A percentile compares a stretch with the other conserved stretches of the same genome.
These are phyloP conservation scores for Mallotus japonicus DNA, from an alignment of 441 rosid genomes.

Conservation along the genomic window DNA sequence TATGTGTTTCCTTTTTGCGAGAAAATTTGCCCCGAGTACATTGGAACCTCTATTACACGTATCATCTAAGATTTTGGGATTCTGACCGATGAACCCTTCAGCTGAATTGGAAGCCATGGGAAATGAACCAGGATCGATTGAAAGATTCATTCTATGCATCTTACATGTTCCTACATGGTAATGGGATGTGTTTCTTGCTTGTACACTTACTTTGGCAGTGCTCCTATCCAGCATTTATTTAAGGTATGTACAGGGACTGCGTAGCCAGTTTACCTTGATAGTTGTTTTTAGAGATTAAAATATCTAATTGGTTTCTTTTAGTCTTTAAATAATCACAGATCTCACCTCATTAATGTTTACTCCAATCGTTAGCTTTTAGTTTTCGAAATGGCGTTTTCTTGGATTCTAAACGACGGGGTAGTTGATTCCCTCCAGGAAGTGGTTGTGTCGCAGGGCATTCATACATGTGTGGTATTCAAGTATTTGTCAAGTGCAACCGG, in stretches of 20 bases:
- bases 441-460: too few relatives aligned
- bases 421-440: too few relatives aligned
- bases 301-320: not conserved
- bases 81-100: conserved; percentile 25
- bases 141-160: conserved; percentile 13
- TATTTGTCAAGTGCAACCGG: too few relatives aligned
- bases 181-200: conserved; percentile 1
- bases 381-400: not conserved
- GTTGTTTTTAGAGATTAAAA: not conserved
- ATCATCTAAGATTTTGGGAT: conserved; percentile 53
- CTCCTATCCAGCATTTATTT: not conserved
- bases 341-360: too few relatives aligned
- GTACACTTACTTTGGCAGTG: not conserved
- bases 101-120: not conserved
- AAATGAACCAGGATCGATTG: not conserved
- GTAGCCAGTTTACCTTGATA: not conserved
- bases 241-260: conserved; percentile 1
- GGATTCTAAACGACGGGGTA: not conserved
- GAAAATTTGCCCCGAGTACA: conserved; percentile 83
- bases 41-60: conserved; percentile 58
- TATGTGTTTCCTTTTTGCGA: conserved; percentile 61
- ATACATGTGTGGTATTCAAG: too few relatives aligned
- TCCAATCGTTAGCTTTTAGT: not conserved
- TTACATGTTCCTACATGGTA: not conserved
- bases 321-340: not conserved